These are phyloP conservation scores for Rhodotorula mucilaginosa DNA, from an alignment of 1,284 basidiomycete genomes.

Conservation along the genomic window DNA sequence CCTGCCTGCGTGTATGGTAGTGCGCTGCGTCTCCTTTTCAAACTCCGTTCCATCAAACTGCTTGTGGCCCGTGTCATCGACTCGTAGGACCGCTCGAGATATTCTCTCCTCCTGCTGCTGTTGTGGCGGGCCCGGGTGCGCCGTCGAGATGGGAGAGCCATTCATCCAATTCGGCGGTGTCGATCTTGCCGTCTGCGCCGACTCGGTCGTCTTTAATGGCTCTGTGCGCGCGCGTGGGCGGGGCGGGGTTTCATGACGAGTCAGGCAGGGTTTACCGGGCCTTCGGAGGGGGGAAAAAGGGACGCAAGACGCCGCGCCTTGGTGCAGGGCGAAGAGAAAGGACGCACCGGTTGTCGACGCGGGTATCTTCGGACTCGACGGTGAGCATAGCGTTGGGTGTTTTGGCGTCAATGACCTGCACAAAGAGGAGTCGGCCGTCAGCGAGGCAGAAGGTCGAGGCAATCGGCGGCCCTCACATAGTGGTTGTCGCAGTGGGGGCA, in stretches of 20 bases:
- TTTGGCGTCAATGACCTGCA: slow-evolving; percentile 87
- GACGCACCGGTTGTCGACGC: slow-evolving; percentile 76
- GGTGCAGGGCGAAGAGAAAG: neutral
- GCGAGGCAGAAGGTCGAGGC: too few relatives aligned
- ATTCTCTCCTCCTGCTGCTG: neutral
- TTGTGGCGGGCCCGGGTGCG: neutral
- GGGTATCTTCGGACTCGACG: slow-evolving; percentile 85
- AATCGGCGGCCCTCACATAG: slow-evolving; percentile 63
- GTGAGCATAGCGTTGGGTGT: slow-evolving; percentile 79
- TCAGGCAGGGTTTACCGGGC: too few relatives aligned
- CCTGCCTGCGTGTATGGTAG: too few relatives aligned
- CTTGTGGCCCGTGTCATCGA: too few relatives aligned
- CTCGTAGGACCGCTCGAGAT: too few relatives aligned
- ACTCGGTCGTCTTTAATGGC: slow-evolving; percentile 30
- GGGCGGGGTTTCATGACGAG: too few relatives aligned
- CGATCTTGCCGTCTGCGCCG: slow-evolving; percentile 12
- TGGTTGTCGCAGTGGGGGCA: slow-evolving; percentile 98
- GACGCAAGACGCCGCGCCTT: too few relatives aligned
- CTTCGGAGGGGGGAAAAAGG: neutral
- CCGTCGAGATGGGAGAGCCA: slow-evolving; percentile 20
- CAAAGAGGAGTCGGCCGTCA: neutral
- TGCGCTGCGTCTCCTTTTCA: too few relatives aligned
- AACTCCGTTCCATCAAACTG: too few relatives aligned
- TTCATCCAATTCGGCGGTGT: slow-evolving; percentile 32
- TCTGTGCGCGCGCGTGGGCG: neutral